A percentile compares a stretch with the other conserved stretches of the same genome.
These are phyloP conservation scores for Paramecium biaurelia DNA, from an alignment of 73 alveolate species.

Conservation along the genomic window DNA sequence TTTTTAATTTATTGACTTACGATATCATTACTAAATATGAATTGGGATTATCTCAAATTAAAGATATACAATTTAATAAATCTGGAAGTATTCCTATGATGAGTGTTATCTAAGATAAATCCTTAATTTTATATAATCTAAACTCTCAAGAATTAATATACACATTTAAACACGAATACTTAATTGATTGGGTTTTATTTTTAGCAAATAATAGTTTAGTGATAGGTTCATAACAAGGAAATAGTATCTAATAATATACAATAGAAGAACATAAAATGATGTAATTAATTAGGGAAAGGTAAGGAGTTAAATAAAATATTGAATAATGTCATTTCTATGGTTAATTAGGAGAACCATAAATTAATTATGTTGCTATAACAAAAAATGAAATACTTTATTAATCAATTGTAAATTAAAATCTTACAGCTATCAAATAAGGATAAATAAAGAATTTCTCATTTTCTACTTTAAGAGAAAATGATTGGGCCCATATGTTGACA, in stretches of 20 bases:
- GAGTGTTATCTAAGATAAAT: conserved; percentile 13
- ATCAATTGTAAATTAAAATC: neutral
- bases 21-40: neutral
- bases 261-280: conserved; percentile 34
- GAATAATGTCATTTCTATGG: conserved; percentile 12
- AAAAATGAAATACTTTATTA: neutral
- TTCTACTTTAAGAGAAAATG: conserved; percentile 33
- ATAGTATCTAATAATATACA: neutral
- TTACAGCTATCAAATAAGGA: neutral
- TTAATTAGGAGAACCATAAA: conserved; percentile 4
- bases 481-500: conserved; percentile 38
- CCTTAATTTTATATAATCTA: neutral
- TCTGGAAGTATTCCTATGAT: neutral
- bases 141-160: conserved; percentile 30
- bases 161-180: neutral
- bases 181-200: conserved; percentile 32
- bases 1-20: neutral
- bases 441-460: neutral
- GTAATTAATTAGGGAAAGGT: neutral
- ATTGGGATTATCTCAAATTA: neutral
- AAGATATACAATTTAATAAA: neutral
- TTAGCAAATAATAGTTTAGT: neutral
- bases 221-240: neutral
- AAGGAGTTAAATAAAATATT: neutral
- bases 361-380: neutral